phyloP scores from a whole-genome alignment of 2,329 filamentous ascomycete species.

The Gliomastix tumulicola region DNA sequence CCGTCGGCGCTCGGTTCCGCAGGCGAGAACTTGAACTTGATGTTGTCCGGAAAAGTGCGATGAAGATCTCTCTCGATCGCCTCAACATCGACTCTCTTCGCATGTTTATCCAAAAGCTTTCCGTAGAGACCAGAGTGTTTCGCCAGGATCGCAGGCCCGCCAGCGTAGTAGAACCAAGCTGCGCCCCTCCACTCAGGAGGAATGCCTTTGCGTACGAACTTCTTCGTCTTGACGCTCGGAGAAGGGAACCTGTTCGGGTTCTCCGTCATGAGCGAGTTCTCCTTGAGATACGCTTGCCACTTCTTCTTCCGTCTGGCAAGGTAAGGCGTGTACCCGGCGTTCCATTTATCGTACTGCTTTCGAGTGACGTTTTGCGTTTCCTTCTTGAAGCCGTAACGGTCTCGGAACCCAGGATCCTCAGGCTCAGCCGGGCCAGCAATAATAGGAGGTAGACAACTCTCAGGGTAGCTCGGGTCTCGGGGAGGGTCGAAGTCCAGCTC shows the following conservation, averaged over 20 bases:
- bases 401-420: slow-evolving; percentile 50
- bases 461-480: slow-evolving; percentile 10
- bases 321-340: slow-evolving; percentile 66
- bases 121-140: slow-evolving; percentile 74
- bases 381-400: slow-evolving; percentile 91
- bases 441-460: slow-evolving; percentile 12
- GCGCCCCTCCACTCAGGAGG: slow-evolving; percentile 91
- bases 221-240: slow-evolving; percentile 75
- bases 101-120: slow-evolving; percentile 55
- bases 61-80: slow-evolving; percentile 92
- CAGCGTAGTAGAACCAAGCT: slow-evolving; percentile 95
- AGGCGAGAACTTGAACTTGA: slow-evolving; percentile 74
- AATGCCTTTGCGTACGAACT: slow-evolving; percentile 88
- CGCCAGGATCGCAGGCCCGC: slow-evolving; percentile 71
- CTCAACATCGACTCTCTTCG: slow-evolving; percentile 71
- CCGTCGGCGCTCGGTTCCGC: slow-evolving; percentile 27
- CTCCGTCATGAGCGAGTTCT: slow-evolving; percentile 65
- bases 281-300: slow-evolving; percentile 72
- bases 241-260: slow-evolving; percentile 72
- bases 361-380: slow-evolving; percentile 70
- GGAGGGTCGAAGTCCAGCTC: slow-evolving; percentile 5
- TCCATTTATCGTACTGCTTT: slow-evolving; percentile 78
- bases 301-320: slow-evolving; percentile 70
- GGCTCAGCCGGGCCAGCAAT: slow-evolving; percentile 22
- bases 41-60: slow-evolving; percentile 90